Conservation (phyloP, 2,329 filamentous ascomycete genomes). For the Aureobasidium sp. region DNA sequence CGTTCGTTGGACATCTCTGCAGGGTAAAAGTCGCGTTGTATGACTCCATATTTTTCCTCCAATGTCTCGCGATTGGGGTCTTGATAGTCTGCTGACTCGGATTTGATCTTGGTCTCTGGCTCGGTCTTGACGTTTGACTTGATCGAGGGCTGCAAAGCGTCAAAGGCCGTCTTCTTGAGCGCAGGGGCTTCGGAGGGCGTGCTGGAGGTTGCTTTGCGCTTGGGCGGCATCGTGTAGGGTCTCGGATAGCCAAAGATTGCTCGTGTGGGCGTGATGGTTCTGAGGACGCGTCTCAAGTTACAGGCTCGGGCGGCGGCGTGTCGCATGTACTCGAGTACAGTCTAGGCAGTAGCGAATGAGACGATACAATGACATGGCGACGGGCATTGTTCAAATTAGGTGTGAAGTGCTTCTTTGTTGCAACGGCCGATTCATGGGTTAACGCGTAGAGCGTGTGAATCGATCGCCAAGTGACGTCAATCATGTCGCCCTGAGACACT, state of each 20-base stretch:
- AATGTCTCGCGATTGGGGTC: slow-evolving; percentile 26
- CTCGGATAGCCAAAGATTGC: background rate
- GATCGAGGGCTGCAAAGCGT: background rate
- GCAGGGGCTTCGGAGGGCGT: slow-evolving; percentile 24
- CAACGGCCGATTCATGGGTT: slow-evolving; percentile 1
- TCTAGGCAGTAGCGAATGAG: background rate
- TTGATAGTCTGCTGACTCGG: slow-evolving; percentile 24
- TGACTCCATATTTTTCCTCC: slow-evolving; percentile 34
- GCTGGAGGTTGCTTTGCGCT: slow-evolving; percentile 29
- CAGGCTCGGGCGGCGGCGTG: background rate
- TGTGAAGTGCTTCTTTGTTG: background rate
- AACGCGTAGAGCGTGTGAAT: background rate
- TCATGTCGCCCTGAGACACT: background rate
- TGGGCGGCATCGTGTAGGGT: slow-evolving; percentile 25
- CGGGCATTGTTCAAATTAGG: background rate
- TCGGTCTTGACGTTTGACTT: slow-evolving; percentile 12
- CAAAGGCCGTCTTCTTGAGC: slow-evolving; percentile 13
- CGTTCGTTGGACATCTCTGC: slow-evolving; percentile 78
- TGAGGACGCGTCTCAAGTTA: background rate
- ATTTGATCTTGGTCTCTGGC: background rate
- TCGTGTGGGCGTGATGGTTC: background rate
- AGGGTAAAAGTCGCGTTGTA: slow-evolving; percentile 65
- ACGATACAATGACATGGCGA: background rate
- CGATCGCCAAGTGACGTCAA: background rate
- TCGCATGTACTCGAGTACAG: background rate